A percentile compares a stretch with the other conserved stretches of the same genome.
These are phyloP conservation scores for Hirsutella rhossiliensis DNA, from an alignment of 2,329 filamentous ascomycete species.

Conservation along the genomic window DNA sequence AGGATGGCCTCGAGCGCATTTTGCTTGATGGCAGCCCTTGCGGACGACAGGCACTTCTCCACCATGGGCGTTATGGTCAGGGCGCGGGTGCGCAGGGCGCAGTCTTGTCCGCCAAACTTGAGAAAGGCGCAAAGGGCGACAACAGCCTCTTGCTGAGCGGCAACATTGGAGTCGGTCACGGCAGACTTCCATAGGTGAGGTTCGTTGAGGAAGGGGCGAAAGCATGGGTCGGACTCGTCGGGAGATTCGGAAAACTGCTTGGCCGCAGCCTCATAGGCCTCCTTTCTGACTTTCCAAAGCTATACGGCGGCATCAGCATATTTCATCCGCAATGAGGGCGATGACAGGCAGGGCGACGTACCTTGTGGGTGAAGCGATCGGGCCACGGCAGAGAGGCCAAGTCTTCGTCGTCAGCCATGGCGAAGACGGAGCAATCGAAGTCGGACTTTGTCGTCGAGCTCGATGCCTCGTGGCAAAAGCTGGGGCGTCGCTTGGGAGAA, in stretches of 20 bases:
- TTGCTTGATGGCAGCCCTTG: constrained; percentile 77
- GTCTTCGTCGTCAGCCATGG: constrained; percentile 81
- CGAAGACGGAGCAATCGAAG: constrained; percentile 9
- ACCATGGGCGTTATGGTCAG: constrained; percentile 67
- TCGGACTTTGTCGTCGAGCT: constrained; percentile 7
- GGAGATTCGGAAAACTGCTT: constrained; percentile 77
- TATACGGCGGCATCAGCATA: constrained; percentile 15
- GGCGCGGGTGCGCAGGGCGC: constrained; percentile 64
- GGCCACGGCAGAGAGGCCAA: constrained; percentile 66
- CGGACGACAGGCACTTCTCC: constrained; percentile 84
- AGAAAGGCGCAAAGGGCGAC: constrained; percentile 82
- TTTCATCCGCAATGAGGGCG: not conserved
- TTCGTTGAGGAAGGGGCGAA: constrained; percentile 79
- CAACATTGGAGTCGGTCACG: constrained; percentile 89
- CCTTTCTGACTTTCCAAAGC: constrained; percentile 96
- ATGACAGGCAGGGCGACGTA: constrained; percentile 16
- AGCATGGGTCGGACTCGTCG: constrained; percentile 74
- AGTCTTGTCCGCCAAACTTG: constrained; percentile 75
- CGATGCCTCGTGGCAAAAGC: constrained; percentile 4
- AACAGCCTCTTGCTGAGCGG: constrained; percentile 88
- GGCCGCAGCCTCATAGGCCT: constrained; percentile 83
- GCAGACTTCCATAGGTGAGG: constrained; percentile 82
- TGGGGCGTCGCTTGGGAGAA: constrained; percentile 2
- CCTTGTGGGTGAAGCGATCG: constrained; percentile 78
- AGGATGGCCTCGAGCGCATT: constrained; percentile 78